phyloP scores from a whole-genome alignment of 2,329 filamentous ascomycete species.

The Verruconis gallopava region DNA sequence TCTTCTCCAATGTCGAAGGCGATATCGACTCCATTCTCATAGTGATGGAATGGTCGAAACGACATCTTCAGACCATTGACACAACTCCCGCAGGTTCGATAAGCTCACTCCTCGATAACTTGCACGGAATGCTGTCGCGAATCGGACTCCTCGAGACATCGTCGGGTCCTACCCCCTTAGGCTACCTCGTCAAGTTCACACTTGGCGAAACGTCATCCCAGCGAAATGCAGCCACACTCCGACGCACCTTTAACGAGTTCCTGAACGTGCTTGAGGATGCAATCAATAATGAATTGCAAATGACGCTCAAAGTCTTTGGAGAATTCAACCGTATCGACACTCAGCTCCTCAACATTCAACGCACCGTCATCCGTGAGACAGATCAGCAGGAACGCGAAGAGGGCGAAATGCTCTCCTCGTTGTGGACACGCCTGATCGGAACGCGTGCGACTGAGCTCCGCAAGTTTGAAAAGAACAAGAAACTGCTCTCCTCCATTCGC shows the following conservation, averaged over 20 bases:
- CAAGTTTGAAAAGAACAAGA: conserved; percentile 85
- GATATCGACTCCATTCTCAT: conserved; percentile 88
- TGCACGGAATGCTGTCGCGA: conserved; percentile 62
- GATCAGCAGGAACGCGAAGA: conserved; percentile 69
- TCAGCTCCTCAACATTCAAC: conserved; percentile 78
- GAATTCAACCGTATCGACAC: conserved; percentile 88
- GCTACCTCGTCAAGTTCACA: conserved; percentile 54
- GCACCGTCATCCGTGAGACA: conserved; percentile 72
- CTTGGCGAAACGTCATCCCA: conserved; percentile 74
- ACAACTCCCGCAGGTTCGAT: conserved; percentile 40
- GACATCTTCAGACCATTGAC: conserved; percentile 55
- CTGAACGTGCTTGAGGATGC: conserved; percentile 77
- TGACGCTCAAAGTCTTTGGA: conserved; percentile 66
- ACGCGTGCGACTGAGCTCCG: conserved; percentile 59
- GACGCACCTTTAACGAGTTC: conserved; percentile 80
- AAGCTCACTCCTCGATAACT: conserved; percentile 66
- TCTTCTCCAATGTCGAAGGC: conserved; percentile 86
- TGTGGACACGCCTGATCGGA: conserved; percentile 80
- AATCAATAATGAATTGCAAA: conserved; percentile 70
- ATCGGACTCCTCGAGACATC: conserved; percentile 31
- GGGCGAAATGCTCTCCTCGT: conserved; percentile 64
- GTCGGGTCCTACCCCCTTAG: conserved; percentile 52
- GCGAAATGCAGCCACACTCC: conserved; percentile 65
- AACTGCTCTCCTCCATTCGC: conserved; percentile 64
- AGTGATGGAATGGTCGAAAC: conserved; percentile 91